phyloP scores from a whole-genome alignment of 768 basidiomycete genomes.

The Mycena polygramma region DNA sequence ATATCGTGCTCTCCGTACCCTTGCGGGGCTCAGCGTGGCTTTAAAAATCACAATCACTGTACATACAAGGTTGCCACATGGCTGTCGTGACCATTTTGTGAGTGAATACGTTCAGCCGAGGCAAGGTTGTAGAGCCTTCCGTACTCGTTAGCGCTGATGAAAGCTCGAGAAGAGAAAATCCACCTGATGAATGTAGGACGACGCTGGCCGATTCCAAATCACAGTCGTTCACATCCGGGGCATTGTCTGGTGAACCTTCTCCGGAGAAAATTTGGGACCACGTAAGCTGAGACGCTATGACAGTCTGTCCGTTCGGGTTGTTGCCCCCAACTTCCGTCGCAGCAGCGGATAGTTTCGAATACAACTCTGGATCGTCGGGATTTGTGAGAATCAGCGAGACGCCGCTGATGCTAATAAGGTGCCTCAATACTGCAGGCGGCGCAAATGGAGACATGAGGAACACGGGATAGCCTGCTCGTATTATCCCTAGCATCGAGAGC shows the following conservation, averaged over 20 bases:
- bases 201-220: background rate
- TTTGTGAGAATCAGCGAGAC: conserved; percentile 1
- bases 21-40: background rate
- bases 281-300: background rate
- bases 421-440: conserved; percentile 9
- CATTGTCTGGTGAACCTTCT: background rate
- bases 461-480: conserved; percentile 15
- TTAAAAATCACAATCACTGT: background rate
- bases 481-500: conserved; percentile 11
- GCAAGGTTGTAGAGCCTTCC: conserved; percentile 3
- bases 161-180: background rate
- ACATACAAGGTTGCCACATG: conserved; percentile 19
- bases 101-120: conserved; percentile 5
- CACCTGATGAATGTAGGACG: conserved; percentile 13
- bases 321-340: background rate
- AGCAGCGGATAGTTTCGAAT: background rate
- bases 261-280: conserved; percentile 12
- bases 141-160: too few species aligned
- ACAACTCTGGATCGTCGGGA: background rate
- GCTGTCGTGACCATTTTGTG: conserved; percentile 7
- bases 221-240: background rate
- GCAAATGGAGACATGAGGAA: conserved; percentile 13
- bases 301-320: background rate
- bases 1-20: conserved; percentile 11
- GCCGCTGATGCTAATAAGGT: conserved; percentile 3